Evolutionary conservation across 768 basidiomycete genomes (phyloP), one percentile per base, ranked within the genome.

Genomic region (Amanita brunnescens): DNA sequence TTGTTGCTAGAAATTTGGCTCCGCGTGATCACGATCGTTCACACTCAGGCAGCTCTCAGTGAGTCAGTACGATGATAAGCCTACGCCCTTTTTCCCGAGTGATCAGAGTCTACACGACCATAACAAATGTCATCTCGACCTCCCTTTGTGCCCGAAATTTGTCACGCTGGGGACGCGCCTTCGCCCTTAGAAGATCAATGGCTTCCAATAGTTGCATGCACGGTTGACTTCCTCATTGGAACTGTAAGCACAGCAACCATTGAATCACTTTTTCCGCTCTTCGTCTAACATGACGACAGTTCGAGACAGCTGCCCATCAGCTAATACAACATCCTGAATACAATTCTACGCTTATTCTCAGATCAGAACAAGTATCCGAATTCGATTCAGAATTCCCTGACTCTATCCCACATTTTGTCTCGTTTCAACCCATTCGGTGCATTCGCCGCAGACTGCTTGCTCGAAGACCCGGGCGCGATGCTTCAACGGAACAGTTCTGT

Each of bases 251-350:
- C 21, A 7, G n/a, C 6, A 5, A 8, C 12, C 2, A 1, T 18
- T 12, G n/a, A n/a, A n/a, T n/a, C n/a, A n/a, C n/a, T n/a, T n/a
- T n/a, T n/a, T n/a, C 16, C 23, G 6, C n/a, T 9, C 8, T 3
- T 26, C 35, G 23, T 35, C 32, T 33, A 8, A 23, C 26, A 21
- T 18, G 6, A 14, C 7, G 6, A 43, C 14, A 92, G 90, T 96
- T 96, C 61, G 79, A 86, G 56, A 61, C 64, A 1, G 88, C 87
- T 0, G 64, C 86, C 29, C 77, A 76, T 21, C 85, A 90, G 55
- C 71, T 95, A 14, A 72, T 92, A 6, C 77, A 87, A 33, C 91
- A 95, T 61, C 94, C 94, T 5, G 94, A 97, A 61, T 90, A 91
- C 63, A 95, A 94, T 61, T 91, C 91, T 0, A 87, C 89, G 0